phyloP scores from a whole-genome alignment of 164 flowering plant species.

The Magnolia kwangsiensis region DNA sequence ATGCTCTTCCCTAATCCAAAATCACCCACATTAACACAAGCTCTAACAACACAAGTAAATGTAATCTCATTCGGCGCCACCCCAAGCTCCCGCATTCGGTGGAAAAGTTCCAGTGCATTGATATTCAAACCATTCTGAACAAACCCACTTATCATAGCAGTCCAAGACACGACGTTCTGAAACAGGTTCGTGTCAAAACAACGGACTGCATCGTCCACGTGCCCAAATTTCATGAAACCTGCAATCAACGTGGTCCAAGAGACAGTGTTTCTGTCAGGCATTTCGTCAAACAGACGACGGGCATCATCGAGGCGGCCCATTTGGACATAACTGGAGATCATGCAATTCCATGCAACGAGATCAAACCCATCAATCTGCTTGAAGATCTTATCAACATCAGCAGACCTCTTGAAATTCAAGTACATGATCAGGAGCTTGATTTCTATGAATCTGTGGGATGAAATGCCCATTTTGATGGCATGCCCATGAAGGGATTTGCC shows the following conservation, averaged over 20 bases:
- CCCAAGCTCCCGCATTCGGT: slow-evolving; percentile 30
- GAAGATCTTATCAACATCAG: slow-evolving; percentile 16
- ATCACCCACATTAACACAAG: slow-evolving; percentile 33
- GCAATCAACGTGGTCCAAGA: slow-evolving; percentile 19
- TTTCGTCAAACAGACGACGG: slow-evolving; percentile 20
- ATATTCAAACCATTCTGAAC: slow-evolving; percentile 42
- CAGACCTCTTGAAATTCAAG: slow-evolving; percentile 17
- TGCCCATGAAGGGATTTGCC: slow-evolving; percentile 44
- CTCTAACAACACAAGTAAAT: slow-evolving; percentile 39
- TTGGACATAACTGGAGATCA: slow-evolving; percentile 5
- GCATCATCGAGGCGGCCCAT: slow-evolving; percentile 16
- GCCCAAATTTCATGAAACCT: slow-evolving; percentile 23
- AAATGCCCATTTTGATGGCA: slow-evolving; percentile 42
- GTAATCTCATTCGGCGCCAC: slow-evolving; percentile 48
- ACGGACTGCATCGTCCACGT: slow-evolving; percentile 25
- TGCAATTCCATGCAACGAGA: slow-evolving; percentile 29
- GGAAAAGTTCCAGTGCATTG: slow-evolving; percentile 36
- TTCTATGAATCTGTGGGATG: slow-evolving; percentile 18
- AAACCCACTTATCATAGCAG: slow-evolving; percentile 46
- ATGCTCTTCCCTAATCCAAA: slow-evolving; percentile 40
- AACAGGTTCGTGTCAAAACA: slow-evolving; percentile 21
- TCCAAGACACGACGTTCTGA: slow-evolving; percentile 26
- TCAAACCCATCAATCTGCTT: slow-evolving; percentile 19
- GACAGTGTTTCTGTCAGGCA: slow-evolving; percentile 45
- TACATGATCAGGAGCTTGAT: slow-evolving; percentile 26